These are phyloP conservation scores for Ambrosia hybrid DNA, from an alignment of 140 eudicot species.

Conservation along the genomic window DNA sequence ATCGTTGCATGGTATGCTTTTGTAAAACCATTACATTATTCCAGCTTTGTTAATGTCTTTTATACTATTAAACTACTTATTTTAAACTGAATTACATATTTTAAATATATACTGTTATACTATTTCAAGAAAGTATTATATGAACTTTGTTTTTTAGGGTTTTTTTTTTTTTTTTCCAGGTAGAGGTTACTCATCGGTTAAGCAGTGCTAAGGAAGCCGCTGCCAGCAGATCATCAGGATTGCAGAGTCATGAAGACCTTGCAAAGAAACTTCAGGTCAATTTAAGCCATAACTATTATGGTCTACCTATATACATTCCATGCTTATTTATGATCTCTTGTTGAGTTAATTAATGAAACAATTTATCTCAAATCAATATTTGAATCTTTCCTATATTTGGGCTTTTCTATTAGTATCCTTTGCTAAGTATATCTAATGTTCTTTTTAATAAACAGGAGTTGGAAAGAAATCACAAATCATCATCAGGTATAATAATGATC, in stretches of 20 bases:
- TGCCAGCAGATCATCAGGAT: conserved; percentile 56
- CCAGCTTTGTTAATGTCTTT: neutral
- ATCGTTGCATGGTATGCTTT: conserved; percentile 78
- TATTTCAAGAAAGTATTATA: neutral
- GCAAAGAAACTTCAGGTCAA: conserved; percentile 90
- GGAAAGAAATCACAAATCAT: conserved; percentile 76
- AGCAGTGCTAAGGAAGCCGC: conserved; percentile 74
- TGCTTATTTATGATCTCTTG: neutral
- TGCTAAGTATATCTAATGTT: neutral
- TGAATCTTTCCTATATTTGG: no score
- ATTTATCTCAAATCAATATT: neutral
- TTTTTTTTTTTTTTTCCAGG: conserved; percentile 31
- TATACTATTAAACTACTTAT: no score
- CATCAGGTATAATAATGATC: conserved; percentile 59
- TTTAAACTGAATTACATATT: no score
- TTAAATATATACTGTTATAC: neutral
- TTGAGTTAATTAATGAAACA: conserved; percentile 6
- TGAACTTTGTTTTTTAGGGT: neutral
- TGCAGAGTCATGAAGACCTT: conserved; percentile 86
- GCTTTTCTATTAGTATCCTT: neutral
- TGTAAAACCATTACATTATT: neutral
- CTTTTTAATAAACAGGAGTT: conserved; percentile 51
- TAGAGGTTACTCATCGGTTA: conserved; percentile 84
- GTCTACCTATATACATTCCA: neutral
- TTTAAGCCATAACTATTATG: neutral